phyloP scores from a whole-genome alignment of 768 basidiomycete genomes.

The Amanita fuliginea region DNA sequence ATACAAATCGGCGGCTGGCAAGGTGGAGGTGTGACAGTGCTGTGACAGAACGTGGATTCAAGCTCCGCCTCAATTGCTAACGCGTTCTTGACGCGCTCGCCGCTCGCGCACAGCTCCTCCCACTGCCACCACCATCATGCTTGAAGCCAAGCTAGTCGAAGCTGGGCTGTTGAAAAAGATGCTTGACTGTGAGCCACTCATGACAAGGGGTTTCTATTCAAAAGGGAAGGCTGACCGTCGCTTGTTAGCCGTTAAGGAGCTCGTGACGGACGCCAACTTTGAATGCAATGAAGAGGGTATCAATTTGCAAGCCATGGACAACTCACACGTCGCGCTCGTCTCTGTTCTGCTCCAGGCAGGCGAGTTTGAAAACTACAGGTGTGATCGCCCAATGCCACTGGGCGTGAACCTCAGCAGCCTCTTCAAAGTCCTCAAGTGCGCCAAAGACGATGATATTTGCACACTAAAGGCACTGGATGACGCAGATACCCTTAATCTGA shows the following conservation, averaged over 20 bases:
- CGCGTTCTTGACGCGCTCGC: constrained; percentile 7
- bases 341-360: constrained; percentile 68
- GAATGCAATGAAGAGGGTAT: constrained; percentile 95
- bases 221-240: not conserved
- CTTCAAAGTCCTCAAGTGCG: constrained; percentile 94
- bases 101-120: constrained; percentile 17
- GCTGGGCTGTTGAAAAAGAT: constrained; percentile 88
- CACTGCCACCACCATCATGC: constrained; percentile 36
- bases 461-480: constrained; percentile 88
- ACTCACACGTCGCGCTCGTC: constrained; percentile 97
- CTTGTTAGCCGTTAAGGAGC: constrained; percentile 85
- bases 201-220: not conserved
- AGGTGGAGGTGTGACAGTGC: not conserved
- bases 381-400: constrained; percentile 89
- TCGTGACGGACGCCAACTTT: constrained; percentile 96
- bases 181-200: constrained; percentile 61
- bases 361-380: constrained; percentile 84
- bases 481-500: constrained; percentile 76
- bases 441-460: constrained; percentile 90
- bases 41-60: constrained; percentile 14
- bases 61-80: constrained; percentile 22
- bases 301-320: constrained; percentile 97
- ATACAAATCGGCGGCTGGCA: constrained; percentile 1
- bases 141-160: constrained; percentile 86
- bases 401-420: constrained; percentile 81